A percentile compares a stretch with the other conserved stretches of the same genome.
phyloP scores from a whole-genome alignment of 371 early-diverging fungal genomes.

The Mucor mucedo region DNA sequence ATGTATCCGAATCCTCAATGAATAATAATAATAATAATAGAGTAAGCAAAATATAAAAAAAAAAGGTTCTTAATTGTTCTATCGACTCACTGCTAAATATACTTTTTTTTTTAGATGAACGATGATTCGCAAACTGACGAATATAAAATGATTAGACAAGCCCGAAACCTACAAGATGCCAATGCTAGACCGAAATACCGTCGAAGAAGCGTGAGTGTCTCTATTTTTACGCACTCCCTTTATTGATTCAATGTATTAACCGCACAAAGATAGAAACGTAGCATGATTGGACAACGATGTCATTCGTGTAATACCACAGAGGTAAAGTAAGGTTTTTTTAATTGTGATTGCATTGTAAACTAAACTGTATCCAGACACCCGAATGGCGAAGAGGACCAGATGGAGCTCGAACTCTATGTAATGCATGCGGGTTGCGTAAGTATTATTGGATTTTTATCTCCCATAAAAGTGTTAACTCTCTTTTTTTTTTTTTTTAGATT shows the following conservation, averaged over 20 bases:
- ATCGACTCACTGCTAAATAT: too few relatives aligned
- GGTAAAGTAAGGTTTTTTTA: background rate
- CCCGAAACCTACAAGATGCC: conserved; percentile 38
- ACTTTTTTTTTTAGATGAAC: background rate
- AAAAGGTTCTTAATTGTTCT: too few relatives aligned
- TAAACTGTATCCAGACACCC: conserved; percentile 46
- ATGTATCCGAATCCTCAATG: too few relatives aligned
- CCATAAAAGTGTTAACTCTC: too few relatives aligned
- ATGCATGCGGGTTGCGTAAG: conserved; percentile 74
- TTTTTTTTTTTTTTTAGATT: conserved; percentile 16
- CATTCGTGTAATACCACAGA: conserved; percentile 66
- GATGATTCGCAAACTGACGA: conserved; percentile 1
- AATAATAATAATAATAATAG: too few relatives aligned
- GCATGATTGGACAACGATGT: conserved; percentile 50
- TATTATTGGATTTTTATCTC: conserved; percentile 12
- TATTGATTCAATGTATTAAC: background rate
- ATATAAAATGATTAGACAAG: conserved; percentile 45
- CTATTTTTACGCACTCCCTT: background rate
- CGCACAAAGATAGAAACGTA: conserved; percentile 33
- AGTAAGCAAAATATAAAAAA: background rate
- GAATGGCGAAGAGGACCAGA: conserved; percentile 77
- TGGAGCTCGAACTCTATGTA: conserved; percentile 71
- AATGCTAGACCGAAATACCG: conserved; percentile 33
- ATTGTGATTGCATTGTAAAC: background rate
- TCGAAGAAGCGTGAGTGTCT: conserved; percentile 29